Percentiles rank a stretch among this genome's conserved stretches.
Evolutionary conservation across 768 basidiomycete genomes (phyloP).

Genomic region (Naganishia friedmannii): DNA sequence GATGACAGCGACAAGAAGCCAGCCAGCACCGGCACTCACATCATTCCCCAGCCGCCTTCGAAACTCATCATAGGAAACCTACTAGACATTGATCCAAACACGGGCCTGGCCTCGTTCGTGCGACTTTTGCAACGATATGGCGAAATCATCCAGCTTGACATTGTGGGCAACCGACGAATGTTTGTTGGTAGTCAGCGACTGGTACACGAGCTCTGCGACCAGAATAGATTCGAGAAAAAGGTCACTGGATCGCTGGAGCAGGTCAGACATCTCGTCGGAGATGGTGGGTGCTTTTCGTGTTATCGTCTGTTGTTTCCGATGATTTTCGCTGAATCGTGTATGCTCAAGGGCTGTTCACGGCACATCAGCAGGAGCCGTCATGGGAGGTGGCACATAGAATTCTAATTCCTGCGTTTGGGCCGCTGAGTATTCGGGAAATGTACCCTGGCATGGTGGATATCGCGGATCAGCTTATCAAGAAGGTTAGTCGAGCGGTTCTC

Average conservation of each 20-base stretch:
- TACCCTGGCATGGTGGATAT: slow-evolving; percentile 58
- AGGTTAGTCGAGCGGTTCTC: slow-evolving; percentile 54
- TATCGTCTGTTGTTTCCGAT: not conserved
- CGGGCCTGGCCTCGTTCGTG: slow-evolving; percentile 29
- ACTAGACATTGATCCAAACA: slow-evolving; percentile 33
- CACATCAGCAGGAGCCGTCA: slow-evolving; percentile 55
- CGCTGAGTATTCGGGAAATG: slow-evolving; percentile 56
- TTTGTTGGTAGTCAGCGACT: slow-evolving; percentile 53
- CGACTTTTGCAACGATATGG: slow-evolving; percentile 40
- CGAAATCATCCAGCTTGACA: slow-evolving; percentile 51
- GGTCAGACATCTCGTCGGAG: slow-evolving; percentile 54
- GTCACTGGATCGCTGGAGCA: slow-evolving; percentile 51
- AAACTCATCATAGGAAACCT: slow-evolving; percentile 56
- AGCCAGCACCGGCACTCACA: slow-evolving; percentile 41
- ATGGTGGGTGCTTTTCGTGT: slow-evolving; percentile 54
- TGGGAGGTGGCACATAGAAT: slow-evolving; percentile 55
- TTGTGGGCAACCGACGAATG: slow-evolving; percentile 37
- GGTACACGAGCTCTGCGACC: slow-evolving; percentile 55
- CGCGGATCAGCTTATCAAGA: slow-evolving; percentile 54
- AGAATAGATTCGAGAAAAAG: slow-evolving; percentile 55
- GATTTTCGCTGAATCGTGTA: not conserved
- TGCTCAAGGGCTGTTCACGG: slow-evolving; percentile 42
- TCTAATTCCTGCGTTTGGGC: slow-evolving; percentile 56
- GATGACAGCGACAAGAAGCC: not conserved
- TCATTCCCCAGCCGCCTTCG: slow-evolving; percentile 56